Conservation (phyloP, 306 rosid genomes). For the Psophocarpus tetragonolobus region DNA sequence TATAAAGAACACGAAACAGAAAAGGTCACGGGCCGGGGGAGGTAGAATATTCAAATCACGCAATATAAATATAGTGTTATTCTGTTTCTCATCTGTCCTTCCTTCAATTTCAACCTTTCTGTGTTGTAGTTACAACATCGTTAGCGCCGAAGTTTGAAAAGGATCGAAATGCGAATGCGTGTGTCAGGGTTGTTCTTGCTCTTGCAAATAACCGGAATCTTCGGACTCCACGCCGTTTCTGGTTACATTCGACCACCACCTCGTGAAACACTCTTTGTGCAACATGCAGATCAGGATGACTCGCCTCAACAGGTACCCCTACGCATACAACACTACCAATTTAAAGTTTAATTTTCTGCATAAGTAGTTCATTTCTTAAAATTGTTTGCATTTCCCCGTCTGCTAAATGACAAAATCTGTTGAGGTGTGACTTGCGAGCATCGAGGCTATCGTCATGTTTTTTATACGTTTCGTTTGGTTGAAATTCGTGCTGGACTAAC, state of each 20-base stretch:
- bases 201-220: background rate
- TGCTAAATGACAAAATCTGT: background rate
- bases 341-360: background rate
- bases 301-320: constrained; percentile 2
- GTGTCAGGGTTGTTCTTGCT: background rate
- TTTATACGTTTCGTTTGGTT: background rate
- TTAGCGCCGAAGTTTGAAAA: background rate
- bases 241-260: constrained; percentile 11
- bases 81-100: background rate
- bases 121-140: background rate
- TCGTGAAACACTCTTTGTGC: background rate
- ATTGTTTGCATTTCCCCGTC: background rate
- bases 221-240: background rate
- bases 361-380: background rate
- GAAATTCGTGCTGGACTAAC: background rate
- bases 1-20: background rate
- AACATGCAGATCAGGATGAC: background rate
- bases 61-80: background rate
- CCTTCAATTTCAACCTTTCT: background rate
- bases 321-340: background rate
- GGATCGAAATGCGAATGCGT: background rate
- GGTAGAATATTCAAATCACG: background rate
- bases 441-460: background rate
- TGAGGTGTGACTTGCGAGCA: background rate
- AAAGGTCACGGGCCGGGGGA: background rate